Conservation (phyloP, 225 moss, liverwort and hornwort genomes). For the Climacium dendroides region DNA sequence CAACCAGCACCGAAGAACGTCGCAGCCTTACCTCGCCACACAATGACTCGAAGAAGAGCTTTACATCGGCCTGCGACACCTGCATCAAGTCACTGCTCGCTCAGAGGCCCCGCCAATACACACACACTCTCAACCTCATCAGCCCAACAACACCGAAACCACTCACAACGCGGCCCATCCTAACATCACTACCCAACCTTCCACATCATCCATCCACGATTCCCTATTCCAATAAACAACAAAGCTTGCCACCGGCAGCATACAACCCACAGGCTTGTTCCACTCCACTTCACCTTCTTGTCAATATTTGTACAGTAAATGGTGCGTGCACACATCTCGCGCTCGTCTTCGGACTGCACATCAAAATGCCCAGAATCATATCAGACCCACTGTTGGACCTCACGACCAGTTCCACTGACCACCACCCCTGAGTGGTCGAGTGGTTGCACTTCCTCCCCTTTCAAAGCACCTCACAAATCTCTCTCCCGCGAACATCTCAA, state of each 20-base stretch:
- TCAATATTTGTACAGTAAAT: conserved; percentile 99
- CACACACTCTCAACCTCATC: not conserved
- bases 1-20: not conserved
- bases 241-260: not conserved
- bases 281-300: conserved; percentile 98
- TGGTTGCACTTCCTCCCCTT: not conserved
- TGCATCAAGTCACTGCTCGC: conserved; percentile 66
- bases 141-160: not conserved
- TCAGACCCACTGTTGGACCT: not conserved
- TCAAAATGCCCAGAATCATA: not conserved
- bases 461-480: not conserved
- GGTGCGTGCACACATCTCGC: conserved; percentile 97
- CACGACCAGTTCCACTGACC: not conserved
- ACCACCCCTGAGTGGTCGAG: not conserved
- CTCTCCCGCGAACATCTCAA: not conserved
- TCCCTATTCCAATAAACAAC: not conserved
- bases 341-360: conserved; percentile 89
- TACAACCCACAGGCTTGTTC: not conserved
- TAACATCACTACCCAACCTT: not conserved
- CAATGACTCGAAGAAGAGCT: conserved; percentile 94
- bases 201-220: not conserved
- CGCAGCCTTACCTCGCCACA: conserved; percentile 47
- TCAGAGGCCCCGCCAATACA: conserved; percentile 20
- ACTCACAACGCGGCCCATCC: not conserved
- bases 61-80: conserved; percentile 99